These are phyloP conservation scores for Triticum turgidum DNA, from an alignment of 176 grass and related monocot species.

Conservation along the genomic window DNA sequence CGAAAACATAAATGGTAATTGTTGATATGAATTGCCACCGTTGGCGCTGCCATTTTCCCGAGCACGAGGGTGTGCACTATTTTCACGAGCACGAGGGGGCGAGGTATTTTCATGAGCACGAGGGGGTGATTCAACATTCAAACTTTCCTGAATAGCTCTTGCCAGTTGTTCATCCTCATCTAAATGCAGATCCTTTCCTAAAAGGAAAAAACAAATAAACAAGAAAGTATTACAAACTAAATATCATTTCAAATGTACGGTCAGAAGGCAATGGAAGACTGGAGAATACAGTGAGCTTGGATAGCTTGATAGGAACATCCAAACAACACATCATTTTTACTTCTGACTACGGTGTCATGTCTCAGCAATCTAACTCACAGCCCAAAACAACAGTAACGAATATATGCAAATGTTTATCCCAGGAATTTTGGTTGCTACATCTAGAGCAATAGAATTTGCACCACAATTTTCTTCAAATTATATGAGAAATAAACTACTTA, in stretches of 20 bases:
- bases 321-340: background rate
- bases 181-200: constrained; percentile 70
- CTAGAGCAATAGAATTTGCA: background rate
- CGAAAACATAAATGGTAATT: constrained; percentile 57
- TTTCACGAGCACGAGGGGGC: constrained; percentile 44
- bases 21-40: constrained; percentile 62
- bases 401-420: constrained; percentile 3
- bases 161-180: constrained; percentile 97
- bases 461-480: background rate
- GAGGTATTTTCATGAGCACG: constrained; percentile 47
- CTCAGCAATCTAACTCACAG: background rate
- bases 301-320: background rate
- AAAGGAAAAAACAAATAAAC: constrained; percentile 34
- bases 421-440: background rate
- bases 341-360: background rate
- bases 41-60: constrained; percentile 44
- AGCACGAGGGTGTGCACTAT: constrained; percentile 42
- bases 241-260: background rate
- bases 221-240: constrained; percentile 20
- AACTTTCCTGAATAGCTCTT: constrained; percentile 95
- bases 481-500: background rate
- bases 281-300: background rate
- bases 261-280: background rate
- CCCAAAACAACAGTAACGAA: background rate
- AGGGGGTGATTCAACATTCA: constrained; percentile 76